Base-by-base conservation (phyloP, 352 stramenopile species). In the Phytophthora citrophthora region DNA sequence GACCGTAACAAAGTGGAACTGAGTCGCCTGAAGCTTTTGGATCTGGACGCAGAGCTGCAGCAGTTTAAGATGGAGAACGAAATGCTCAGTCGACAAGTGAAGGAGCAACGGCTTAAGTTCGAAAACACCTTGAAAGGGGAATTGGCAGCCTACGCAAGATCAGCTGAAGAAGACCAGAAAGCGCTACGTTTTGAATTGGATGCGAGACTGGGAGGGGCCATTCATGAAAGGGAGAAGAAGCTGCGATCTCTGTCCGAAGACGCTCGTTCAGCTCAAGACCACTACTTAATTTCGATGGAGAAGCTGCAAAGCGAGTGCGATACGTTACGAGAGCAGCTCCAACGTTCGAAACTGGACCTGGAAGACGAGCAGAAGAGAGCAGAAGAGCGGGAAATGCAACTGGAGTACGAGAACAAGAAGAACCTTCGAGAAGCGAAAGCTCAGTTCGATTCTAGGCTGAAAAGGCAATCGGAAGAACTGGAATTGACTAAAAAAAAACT, bases 51-150 rank as follows among this genome's bases (percentile, higher is more conserved):
- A 2, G 84, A 93, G 16, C 46, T 88, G 41, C 77, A 89, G 55
- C 84, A 93, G 41, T 62, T 89, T 18, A 87, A 83, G 32, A 70
- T 90, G 8, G 82, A 91, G 52, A 91, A 90, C 40, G 84, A 93
- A 20, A 79, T 91, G 67, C 59, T 91, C 4, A 73, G 27, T 18
- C 77, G 86, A 16, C 80, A 90, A 29, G 53, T 73, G 3, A 46
- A 49, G 4, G 84, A 91, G 13, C 79, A 91, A 50, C 67, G 72
- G 13, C 69, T 62, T 2, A 61, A 55, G 15, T 78, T 86, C 15
- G 74, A 90, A 20, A 64, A 61, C 5, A 60, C 52, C 3, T 18
- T 90, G 16, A 63, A 75, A 36, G 38, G 32, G 0, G 63, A 88
- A 32, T 36, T 88, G 0, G 43, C 43, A 0, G 63, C 58, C 1